Evolutionary conservation across 257 asterid genomes (phyloP).

Genomic region (Rhazya stricta): DNA sequence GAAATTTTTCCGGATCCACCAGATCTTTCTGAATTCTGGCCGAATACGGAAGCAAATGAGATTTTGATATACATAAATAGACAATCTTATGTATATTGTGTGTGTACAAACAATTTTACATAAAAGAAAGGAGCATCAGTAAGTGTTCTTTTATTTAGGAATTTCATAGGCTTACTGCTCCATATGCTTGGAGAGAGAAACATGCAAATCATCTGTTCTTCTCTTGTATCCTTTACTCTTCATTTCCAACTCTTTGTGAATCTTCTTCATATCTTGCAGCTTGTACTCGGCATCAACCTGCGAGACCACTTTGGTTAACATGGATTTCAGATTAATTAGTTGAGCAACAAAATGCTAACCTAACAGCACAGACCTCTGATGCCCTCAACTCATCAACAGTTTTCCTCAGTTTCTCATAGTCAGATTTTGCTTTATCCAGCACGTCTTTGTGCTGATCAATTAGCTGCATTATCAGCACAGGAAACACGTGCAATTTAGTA

Average conservation of each 20-base stretch:
- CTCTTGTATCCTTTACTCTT: slow-evolving; percentile 79
- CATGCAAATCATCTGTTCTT: slow-evolving; percentile 67
- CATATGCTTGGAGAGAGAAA: slow-evolving; percentile 68
- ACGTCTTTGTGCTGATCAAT: slow-evolving; percentile 68
- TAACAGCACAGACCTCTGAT: slow-evolving; percentile 56
- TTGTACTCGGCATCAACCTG: slow-evolving; percentile 97
- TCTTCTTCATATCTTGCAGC: slow-evolving; percentile 82
- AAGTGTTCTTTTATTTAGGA: not conserved
- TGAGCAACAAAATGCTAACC: slow-evolving; percentile 8
- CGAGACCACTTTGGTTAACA: slow-evolving; percentile 17
- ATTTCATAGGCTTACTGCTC: slow-evolving; percentile 61
- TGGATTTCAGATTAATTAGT: not conserved
- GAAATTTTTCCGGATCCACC: slow-evolving; percentile 86
- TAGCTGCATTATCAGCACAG: slow-evolving; percentile 37
- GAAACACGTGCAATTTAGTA: not conserved
- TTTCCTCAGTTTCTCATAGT: slow-evolving; percentile 75
- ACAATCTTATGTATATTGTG: not conserved
- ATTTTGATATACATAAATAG: not conserved
- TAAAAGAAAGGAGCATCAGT: not conserved
- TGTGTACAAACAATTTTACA: not conserved
- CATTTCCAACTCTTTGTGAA: slow-evolving; percentile 56
- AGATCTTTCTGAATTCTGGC: slow-evolving; percentile 82
- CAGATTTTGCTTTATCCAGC: slow-evolving; percentile 61
- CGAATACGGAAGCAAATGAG: slow-evolving; percentile 9
- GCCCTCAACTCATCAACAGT: slow-evolving; percentile 79